phyloP scores from a whole-genome alignment of 2,329 filamentous ascomycete species.

The Calycina herbarum region DNA sequence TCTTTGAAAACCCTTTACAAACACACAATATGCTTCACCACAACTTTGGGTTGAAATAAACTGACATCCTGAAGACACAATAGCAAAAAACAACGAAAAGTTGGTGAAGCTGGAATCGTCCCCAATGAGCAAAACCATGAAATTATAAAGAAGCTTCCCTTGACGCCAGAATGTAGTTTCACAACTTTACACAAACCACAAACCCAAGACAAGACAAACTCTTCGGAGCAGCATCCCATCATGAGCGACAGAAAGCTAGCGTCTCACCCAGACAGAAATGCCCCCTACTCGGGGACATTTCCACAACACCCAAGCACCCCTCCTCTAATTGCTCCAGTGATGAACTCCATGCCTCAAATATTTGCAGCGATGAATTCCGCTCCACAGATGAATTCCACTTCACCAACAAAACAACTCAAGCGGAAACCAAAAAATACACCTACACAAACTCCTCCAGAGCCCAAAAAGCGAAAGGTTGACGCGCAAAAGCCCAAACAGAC shows the following conservation, averaged over 20 bases:
- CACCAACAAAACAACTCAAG: neutral
- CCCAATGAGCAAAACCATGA: neutral
- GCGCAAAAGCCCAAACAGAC: neutral
- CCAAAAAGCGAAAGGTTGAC: neutral
- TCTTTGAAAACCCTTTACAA: neutral
- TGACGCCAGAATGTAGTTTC: neutral
- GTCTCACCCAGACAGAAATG: neutral
- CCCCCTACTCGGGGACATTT: neutral
- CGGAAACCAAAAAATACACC: neutral
- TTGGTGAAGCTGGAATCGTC: neutral
- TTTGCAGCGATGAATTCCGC: neutral
- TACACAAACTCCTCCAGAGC: neutral
- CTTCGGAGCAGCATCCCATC: neutral
- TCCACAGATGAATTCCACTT: neutral
- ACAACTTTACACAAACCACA: neutral
- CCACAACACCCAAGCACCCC: neutral
- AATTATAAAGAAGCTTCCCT: neutral
- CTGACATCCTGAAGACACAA: neutral
- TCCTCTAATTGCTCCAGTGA: neutral
- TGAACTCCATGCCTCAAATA: neutral
- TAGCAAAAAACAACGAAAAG: neutral
- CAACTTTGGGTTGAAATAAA: neutral
- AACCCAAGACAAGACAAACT: too few species aligned
- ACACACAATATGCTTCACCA: neutral
- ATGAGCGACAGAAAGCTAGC: neutral